Base-by-base conservation (phyloP, 2,329 filamentous ascomycete species). In the Calonectria pteridis region DNA sequence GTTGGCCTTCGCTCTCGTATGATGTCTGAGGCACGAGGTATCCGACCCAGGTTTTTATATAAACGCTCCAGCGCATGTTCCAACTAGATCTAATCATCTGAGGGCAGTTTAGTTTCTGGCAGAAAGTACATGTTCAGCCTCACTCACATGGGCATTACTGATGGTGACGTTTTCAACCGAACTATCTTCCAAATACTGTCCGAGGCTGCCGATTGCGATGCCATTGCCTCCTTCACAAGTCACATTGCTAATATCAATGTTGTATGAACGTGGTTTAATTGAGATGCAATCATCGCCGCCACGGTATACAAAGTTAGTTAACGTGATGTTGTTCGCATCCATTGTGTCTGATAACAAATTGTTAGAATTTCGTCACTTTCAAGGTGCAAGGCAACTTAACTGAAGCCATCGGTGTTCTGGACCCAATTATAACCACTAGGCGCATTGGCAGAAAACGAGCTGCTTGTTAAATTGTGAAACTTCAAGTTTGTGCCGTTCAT, bases 21-120 rank as follows among this genome's bases (percentile, higher is more conserved):
- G 35, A 43, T 13, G 35, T 31, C 35, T 64, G 59, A 20, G 59
- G 59, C 20, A 64, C 59, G 26, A 64, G 59, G 11, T 64, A 46
- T 31, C 59, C 59, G 20, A 64, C 33, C 59, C 59, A 64, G 2
- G 59, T 64, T 37, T 64, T 64, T 9, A 64, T 64, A 10, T 59
- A 59, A 59, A 59, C 55, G 11, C 55, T 59, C 55, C 55, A 59
- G 6, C 55, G 33, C 55, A 59, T 59, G n/a, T 59, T 40, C 55
- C 55, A 59, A 18, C 55, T 40, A 20, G 35, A 37, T 23, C 55
- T 40, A 14, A 59, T 59, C 55, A 59, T 40, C 55, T 59, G 18
- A 26, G 16, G 20, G 7, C 6, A 28, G 10, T 37, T 58, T 7
- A 37, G n/a, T 23, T 40, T 40, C 4, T 2, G 9, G 5, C 14